Base-by-base conservation (phyloP, 306 rosid genomes). In the Luffa acutangula region DNA sequence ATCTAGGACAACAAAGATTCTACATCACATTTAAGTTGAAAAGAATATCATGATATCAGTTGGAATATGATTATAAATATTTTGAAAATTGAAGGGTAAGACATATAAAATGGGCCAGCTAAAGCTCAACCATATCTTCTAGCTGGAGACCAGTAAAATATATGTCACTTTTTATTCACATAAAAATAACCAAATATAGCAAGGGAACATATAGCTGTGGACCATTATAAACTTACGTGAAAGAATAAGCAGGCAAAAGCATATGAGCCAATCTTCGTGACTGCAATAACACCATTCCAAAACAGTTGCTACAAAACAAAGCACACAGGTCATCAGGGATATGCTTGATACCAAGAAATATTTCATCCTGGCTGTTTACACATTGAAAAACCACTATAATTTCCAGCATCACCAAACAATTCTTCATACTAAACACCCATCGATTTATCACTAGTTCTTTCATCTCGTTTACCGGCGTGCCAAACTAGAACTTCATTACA, bases 271-370 rank as follows among this genome's bases (percentile, higher is more conserved):
- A 25, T 66, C 66, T 79, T 46, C 42, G 79, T 58, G 77, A 76
- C 52, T 51, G 78, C 82, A 64, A 57, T 73, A 57, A 66, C 76
- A 33, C 48, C 81, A 75, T 54, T 83, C 45, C 54, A 34, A 67
- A 80, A 79, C 74, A 77, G 84, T 83, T 80, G 81, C 87, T 59
- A 83, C 62, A 83, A 73, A 84, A 85, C 86, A 84, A 81, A 72
- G 62, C 41, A 80, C 70, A 84, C 45, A 66, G 83, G 80, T 89
- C 85, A 76, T 78, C 62, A 25, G 77, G 60, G 87, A 80, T 86
- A 51, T 65, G 71, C 70, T 79, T 53, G 81, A 58, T 53, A 49
- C 57, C 63, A 36, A 75, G 17, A 75, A 48, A 52, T 51, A 75
- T 52, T 75, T 75, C 46, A 15, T 33, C 41, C 46, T 73, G 78